Conservation (phyloP, 768 basidiomycete genomes). For the Leccinum arenicola region DNA sequence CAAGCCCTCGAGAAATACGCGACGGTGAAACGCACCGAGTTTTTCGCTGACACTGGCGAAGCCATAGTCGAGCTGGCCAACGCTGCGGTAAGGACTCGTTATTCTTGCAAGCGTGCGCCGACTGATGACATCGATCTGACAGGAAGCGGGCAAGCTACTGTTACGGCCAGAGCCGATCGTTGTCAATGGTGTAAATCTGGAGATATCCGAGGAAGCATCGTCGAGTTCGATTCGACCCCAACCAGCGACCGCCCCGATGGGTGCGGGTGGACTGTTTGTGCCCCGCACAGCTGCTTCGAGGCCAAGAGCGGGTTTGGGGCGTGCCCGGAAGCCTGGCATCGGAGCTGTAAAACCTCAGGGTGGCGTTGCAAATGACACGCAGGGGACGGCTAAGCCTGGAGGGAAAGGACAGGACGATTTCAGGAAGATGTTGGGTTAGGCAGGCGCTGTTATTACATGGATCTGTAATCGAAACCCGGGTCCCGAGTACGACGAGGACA, state of each 20-base stretch:
- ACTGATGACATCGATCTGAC: constrained; percentile 1
- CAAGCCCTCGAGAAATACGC: constrained; percentile 82
- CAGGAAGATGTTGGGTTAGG: constrained; percentile 62
- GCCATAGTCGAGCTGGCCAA: constrained; percentile 66
- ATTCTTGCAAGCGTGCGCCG: neutral
- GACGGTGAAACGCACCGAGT: constrained; percentile 67
- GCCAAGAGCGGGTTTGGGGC: constrained; percentile 71
- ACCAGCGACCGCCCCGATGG: constrained; percentile 35
- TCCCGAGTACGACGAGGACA: neutral
- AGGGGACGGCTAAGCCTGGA: constrained; percentile 11
- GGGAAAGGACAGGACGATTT: constrained; percentile 73
- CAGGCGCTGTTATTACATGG: neutral
- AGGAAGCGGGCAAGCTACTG: constrained; percentile 85
- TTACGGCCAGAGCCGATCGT: constrained; percentile 68
- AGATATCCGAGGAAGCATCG: constrained; percentile 54
- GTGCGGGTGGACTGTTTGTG: constrained; percentile 55
- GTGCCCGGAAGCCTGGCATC: constrained; percentile 41
- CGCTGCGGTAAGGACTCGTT: constrained; percentile 49
- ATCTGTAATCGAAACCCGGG: neutral
- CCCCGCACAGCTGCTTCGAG: constrained; percentile 64
- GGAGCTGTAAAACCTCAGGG: constrained; percentile 15
- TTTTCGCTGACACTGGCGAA: constrained; percentile 60
- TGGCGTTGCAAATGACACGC: constrained; percentile 10
- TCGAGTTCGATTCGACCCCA: constrained; percentile 31
- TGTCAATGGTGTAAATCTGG: constrained; percentile 60